Evolutionary conservation across 140 eudicot species (phyloP).

Genomic region (Flaveria floridana): DNA sequence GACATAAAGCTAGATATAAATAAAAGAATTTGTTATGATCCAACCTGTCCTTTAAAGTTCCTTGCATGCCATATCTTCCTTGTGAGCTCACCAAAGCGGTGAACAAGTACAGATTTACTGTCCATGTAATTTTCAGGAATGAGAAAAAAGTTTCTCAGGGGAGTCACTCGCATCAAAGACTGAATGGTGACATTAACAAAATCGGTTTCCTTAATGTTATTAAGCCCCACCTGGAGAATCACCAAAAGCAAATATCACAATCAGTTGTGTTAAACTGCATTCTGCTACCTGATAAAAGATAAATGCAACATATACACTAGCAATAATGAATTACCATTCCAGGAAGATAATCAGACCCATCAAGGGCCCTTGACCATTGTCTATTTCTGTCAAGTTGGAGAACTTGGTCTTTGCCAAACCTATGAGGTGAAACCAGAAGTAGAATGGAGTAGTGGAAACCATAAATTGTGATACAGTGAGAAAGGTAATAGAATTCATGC

Average conservation of each 20-base stretch:
- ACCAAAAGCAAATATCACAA: constrained; percentile 18
- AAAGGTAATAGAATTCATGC: not conserved
- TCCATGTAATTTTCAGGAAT: constrained; percentile 78
- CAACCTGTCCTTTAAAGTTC: constrained; percentile 94
- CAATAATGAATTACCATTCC: constrained; percentile 59
- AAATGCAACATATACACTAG: constrained; percentile 4
- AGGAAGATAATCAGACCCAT: constrained; percentile 96
- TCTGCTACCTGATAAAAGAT: not conserved
- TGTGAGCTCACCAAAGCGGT: constrained; percentile 94
- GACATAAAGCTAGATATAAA: not conserved
- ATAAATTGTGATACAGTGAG: not conserved
- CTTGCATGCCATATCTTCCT: constrained; percentile 95
- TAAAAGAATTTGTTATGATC: not conserved
- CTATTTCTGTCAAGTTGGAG: constrained; percentile 64
- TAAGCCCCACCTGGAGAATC: constrained; percentile 70
- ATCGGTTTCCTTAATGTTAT: constrained; percentile 88
- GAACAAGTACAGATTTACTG: constrained; percentile 87
- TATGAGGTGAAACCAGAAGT: constrained; percentile 30
- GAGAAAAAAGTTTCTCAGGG: constrained; percentile 90
- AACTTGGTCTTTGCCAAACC: constrained; percentile 79
- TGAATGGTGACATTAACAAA: constrained; percentile 92
- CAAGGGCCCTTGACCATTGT: constrained; percentile 99
- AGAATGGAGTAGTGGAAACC: not conserved
- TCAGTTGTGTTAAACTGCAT: not conserved
- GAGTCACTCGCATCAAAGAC: constrained; percentile 90